Percentiles rank a stretch among this genome's conserved stretches.
These are phyloP conservation scores for Argentina anserina DNA, from an alignment of 306 rosid species.

Conservation along the genomic window DNA sequence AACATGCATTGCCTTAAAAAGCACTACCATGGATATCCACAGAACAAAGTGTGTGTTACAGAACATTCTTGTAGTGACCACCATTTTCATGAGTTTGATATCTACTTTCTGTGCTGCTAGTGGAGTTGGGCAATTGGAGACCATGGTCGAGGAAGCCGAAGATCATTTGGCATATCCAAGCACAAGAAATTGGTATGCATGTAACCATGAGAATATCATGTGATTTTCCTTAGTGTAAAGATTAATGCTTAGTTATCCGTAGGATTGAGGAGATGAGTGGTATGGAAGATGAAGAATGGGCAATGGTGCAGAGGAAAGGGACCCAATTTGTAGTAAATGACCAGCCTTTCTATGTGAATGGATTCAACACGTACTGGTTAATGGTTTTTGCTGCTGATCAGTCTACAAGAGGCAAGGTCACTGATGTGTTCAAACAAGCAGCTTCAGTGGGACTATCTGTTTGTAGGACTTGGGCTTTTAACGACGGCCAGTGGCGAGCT, in stretches of 20 bases:
- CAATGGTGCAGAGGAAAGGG: conserved; percentile 76
- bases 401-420: conserved; percentile 85
- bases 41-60: conserved; percentile 15
- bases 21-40: conserved; percentile 46
- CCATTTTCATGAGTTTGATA: conserved; percentile 32
- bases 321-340: conserved; percentile 78
- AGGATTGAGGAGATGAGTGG: conserved; percentile 41
- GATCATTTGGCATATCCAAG: conserved; percentile 24
- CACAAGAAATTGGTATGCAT: conserved; percentile 39
- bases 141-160: conserved; percentile 31
- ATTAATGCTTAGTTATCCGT: neutral
- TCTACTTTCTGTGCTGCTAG: conserved; percentile 31
- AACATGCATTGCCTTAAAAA: conserved; percentile 21
- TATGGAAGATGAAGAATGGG: conserved; percentile 48
- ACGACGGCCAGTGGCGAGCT: conserved; percentile 94
- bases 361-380: conserved; percentile 95
- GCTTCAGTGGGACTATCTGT: conserved; percentile 75
- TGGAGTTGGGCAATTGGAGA: conserved; percentile 38
- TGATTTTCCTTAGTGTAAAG: neutral
- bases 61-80: conserved; percentile 28
- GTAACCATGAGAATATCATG: neutral
- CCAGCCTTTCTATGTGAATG: conserved; percentile 83
- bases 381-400: conserved; percentile 89
- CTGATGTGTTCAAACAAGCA: conserved; percentile 69
- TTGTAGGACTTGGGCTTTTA: conserved; percentile 97